Evolutionary conservation across 345 rosid species (phyloP).

Genomic region (Euphorbia tirucalli): DNA sequence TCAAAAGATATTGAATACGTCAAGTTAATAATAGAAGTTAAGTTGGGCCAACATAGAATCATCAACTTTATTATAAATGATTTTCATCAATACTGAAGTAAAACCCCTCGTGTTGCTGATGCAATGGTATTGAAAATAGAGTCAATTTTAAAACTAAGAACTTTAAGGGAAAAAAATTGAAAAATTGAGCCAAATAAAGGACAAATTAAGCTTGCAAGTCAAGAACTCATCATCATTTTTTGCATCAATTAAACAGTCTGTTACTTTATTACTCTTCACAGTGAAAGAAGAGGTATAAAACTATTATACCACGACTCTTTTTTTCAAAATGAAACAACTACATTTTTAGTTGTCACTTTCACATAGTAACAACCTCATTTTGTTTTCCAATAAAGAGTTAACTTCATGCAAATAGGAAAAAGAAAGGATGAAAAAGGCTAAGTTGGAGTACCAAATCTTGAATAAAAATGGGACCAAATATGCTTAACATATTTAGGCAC

Average conservation of each 20-base stretch:
- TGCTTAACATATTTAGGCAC: not conserved
- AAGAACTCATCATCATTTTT: not conserved
- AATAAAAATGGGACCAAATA: not conserved
- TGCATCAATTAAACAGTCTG: not conserved
- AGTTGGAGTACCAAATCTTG: not conserved
- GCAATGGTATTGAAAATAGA: not conserved
- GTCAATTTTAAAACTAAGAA: not conserved
- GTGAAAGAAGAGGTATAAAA: not conserved
- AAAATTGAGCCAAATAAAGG: slow-evolving; percentile 1
- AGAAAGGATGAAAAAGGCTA: not conserved
- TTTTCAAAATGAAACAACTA: not conserved
- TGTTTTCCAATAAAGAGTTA: not conserved
- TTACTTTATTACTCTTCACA: not conserved
- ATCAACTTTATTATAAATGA: not conserved
- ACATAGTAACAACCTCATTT: slow-evolving; percentile 1
- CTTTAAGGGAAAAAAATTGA: not conserved
- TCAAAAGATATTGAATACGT: not conserved
- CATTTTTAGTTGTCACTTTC: not conserved
- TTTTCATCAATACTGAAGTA: not conserved
- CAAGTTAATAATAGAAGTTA: not conserved
- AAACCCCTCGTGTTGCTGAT: not conserved
- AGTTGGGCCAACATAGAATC: not conserved
- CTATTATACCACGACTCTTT: not conserved
- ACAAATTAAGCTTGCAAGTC: not conserved
- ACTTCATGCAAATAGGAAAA: not conserved